Percentiles rank a stretch among this genome's conserved stretches.
Conservation (phyloP, 306 rosid genomes). For the Sphenostylis stenocarpa region DNA sequence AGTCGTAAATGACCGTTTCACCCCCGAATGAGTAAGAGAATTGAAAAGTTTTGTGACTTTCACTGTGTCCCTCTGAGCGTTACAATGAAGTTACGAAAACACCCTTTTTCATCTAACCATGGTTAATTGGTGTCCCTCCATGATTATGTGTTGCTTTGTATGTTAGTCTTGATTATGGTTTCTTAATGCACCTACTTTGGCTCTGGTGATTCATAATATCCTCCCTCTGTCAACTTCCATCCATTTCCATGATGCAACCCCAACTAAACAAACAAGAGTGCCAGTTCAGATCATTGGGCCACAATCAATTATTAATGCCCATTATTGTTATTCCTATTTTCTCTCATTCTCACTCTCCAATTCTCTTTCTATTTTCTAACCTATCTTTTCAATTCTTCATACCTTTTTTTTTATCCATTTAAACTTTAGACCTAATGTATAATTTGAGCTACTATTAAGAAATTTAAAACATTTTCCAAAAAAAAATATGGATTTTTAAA, state of each 20-base stretch:
- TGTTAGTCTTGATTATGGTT: conserved; percentile 32
- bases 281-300: conserved; percentile 29
- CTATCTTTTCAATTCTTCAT: too few relatives aligned
- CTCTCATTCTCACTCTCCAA: neutral
- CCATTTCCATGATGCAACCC: conserved; percentile 35
- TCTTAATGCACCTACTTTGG: conserved; percentile 41
- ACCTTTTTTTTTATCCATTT: too few relatives aligned
- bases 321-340: conserved; percentile 9
- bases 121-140: conserved; percentile 22
- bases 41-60: conserved; percentile 23
- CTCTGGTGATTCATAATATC: conserved; percentile 35
- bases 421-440: too few relatives aligned
- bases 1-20: conserved; percentile 36
- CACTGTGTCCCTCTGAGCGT: conserved; percentile 41
- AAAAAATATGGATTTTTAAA: too few relatives aligned
- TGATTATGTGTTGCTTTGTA: conserved; percentile 34
- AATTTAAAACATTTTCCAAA: too few relatives aligned
- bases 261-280: conserved; percentile 13
- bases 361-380: too few relatives aligned
- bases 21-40: conserved; percentile 32
- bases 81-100: conserved; percentile 29
- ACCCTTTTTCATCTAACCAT: conserved; percentile 32
- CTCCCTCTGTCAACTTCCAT: conserved; percentile 28
- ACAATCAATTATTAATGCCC: neutral
- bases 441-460: too few relatives aligned